Conservation (phyloP, 495 filamentous ascomycete species). For the Penicillium arizonense region DNA sequence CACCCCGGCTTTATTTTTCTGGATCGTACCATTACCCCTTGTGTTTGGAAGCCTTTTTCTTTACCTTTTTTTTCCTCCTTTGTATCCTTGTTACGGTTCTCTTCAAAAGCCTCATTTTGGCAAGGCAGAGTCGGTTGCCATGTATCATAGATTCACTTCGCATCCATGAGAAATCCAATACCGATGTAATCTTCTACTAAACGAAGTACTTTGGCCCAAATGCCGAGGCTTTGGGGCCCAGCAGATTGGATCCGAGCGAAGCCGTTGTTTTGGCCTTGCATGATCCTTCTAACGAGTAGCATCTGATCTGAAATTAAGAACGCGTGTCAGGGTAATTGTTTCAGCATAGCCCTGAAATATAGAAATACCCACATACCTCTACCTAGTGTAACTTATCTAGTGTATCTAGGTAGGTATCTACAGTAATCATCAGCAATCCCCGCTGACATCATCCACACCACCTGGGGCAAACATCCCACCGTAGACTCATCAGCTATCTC, state of each 20-base stretch:
- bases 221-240: background rate
- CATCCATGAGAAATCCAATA: slow-evolving; percentile 31
- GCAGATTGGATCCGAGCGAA: background rate
- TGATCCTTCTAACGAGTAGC: too few relatives aligned
- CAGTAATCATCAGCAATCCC: slow-evolving; percentile 8
- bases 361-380: too few relatives aligned
- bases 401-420: background rate
- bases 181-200: slow-evolving; percentile 14
- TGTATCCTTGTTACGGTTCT: slow-evolving; percentile 28
- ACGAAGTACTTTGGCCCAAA: too few relatives aligned
- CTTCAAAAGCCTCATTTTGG: slow-evolving; percentile 18
- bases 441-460: slow-evolving; percentile 40
- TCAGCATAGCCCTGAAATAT: background rate
- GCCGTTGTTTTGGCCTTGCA: background rate
- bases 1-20: slow-evolving; percentile 31
- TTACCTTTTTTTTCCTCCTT: slow-evolving; percentile 19
- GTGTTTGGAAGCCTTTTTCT: slow-evolving; percentile 15
- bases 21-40: slow-evolving; percentile 10
- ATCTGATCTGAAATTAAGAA: background rate
- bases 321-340: background rate
- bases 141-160: slow-evolving; percentile 36
- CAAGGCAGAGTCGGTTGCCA: slow-evolving; percentile 26
- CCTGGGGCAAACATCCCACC: too few relatives aligned
- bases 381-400: background rate
- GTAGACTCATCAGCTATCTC: too few relatives aligned